Evolutionary conservation across 2,329 filamentous ascomycete species (phyloP).

Genomic region (Aspergillus calidoustus): DNA sequence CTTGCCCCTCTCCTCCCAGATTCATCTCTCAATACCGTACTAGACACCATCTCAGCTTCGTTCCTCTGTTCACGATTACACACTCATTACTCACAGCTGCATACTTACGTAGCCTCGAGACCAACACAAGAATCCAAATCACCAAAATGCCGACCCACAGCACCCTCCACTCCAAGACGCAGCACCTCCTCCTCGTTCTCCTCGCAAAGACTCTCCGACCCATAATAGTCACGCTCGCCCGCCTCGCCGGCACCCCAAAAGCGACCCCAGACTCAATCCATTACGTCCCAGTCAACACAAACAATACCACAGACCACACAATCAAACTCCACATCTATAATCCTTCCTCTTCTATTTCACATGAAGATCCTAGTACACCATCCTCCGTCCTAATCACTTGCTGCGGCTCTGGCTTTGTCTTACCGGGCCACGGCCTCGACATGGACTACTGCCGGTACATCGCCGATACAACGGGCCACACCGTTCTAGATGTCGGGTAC

Average conservation of each 20-base stretch:
- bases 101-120: background rate
- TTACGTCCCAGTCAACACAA: constrained; percentile 25
- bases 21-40: background rate
- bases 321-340: constrained; percentile 36
- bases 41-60: background rate
- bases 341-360: background rate
- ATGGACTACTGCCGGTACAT: constrained; percentile 34
- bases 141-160: constrained; percentile 7
- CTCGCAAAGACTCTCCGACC: background rate
- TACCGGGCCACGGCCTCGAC: constrained; percentile 35
- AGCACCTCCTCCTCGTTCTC: background rate
- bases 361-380: constrained; percentile 5
- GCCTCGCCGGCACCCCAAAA: background rate
- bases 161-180: background rate
- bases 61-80: background rate
- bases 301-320: constrained; percentile 24
- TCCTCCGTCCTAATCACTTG: constrained; percentile 35
- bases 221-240: background rate
- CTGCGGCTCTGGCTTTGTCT: constrained; percentile 37
- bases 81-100: background rate
- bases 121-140: background rate
- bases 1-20: background rate
- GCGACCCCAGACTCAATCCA: constrained; percentile 28
- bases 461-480: constrained; percentile 27
- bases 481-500: constrained; percentile 44